Base-by-base conservation (phyloP, 192 early-diverging fungal species). In the Entomortierella lignicola region DNA sequence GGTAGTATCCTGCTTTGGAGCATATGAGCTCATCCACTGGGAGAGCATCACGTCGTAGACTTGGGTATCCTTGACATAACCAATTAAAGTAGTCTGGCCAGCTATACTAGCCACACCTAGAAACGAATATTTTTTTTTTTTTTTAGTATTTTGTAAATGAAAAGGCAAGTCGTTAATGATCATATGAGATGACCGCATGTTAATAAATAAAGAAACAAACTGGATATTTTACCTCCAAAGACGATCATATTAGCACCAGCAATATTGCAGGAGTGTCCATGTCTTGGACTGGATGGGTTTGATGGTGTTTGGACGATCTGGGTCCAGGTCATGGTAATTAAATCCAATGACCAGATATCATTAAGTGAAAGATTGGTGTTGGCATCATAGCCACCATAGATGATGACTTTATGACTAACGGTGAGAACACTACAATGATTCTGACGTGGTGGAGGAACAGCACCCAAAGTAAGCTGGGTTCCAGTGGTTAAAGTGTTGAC, bases 351-450 rank as follows among this genome's bases (percentile, higher is more conserved):
- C 74, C 74, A 77, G 15, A 77, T 18, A 59, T 77, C 74, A 2
- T 5, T 2, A 0, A 69, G 4, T 10, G 66, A 63, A 7, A n/a
- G 0, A 30, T 69, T 63, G 13, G 66, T 23, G 26, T 52, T 69
- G 7, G 39, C n/a, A 26, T 77, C 66, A 34, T 60, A 69, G 0
- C 74, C 74, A 54, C 74, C 74, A 64, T 25, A 77, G 29, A 77
- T 48, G 30, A 77, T 60, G 48, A 77, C 56, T 50, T 69, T 77
- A 23, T 63, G 20, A 10, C 66, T 69, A 20, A 31, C 55, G 5
- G 66, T 77, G 25, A 77, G n/a, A 0, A 64, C 74, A 41, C 66
- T 77, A 31, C 74, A 77, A 47, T 77, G 74, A 27, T 77, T 34
- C 48, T 77, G 74, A 48, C 74, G 74, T 8, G 47, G 18, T 12